phyloP scores from a whole-genome alignment of 2,329 filamentous ascomycete genomes.

The Xylaria sp. region DNA sequence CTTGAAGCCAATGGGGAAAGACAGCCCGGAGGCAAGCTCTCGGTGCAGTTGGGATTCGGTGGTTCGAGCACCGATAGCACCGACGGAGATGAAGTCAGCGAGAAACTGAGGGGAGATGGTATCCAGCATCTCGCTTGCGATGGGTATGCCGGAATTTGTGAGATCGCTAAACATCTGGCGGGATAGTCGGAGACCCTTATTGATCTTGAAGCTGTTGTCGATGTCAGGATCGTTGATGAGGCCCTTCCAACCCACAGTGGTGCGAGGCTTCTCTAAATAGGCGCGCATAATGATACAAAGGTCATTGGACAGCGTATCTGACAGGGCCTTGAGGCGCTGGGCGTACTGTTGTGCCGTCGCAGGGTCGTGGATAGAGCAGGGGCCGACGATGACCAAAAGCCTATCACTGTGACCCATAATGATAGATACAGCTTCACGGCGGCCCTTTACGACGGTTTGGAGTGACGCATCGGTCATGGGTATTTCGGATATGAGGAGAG shows the following conservation, averaged over 20 bases:
- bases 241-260: conserved; percentile 98
- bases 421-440: conserved; percentile 72
- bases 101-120: conserved; percentile 98
- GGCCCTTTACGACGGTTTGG: conserved; percentile 72
- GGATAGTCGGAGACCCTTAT: conserved; percentile 94
- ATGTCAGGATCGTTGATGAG: conserved; percentile 99
- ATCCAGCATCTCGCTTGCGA: conserved; percentile 97
- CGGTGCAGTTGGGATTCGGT: conserved; percentile 97
- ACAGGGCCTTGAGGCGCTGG: conserved; percentile 73
- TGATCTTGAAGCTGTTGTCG: conserved; percentile 96
- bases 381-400: conserved; percentile 91
- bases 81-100: conserved; percentile 92
- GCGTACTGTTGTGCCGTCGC: conserved; percentile 88
- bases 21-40: conserved; percentile 91
- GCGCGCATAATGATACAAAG: conserved; percentile 95
- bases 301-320: conserved; percentile 80
- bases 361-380: conserved; percentile 97
- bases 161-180: conserved; percentile 92
- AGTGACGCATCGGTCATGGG: conserved; percentile 69
- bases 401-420: conserved; percentile 82
- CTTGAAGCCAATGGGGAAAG: conserved; percentile 99
- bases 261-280: conserved; percentile 98
- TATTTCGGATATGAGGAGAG: conserved; percentile 85
- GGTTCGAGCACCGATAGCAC: conserved; percentile 93
- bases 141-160: conserved; percentile 85